These are phyloP conservation scores for Graphilbum sp. DNA, from an alignment of 2,329 filamentous ascomycete genomes.

Conservation along the genomic window DNA sequence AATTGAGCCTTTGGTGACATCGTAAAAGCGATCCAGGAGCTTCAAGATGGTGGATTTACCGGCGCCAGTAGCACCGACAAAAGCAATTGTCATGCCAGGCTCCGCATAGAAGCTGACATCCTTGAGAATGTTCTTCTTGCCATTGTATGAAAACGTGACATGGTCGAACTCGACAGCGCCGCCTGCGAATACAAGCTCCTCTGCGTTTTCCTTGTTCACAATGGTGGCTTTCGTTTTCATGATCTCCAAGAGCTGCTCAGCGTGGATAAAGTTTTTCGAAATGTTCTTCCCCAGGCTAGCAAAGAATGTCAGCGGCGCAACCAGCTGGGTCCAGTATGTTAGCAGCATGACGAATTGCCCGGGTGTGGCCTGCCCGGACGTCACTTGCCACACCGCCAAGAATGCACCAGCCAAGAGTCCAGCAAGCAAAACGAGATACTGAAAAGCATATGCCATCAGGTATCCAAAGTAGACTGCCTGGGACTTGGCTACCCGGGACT, in stretches of 20 bases:
- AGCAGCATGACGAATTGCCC: constrained; percentile 56
- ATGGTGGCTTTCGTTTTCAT: constrained; percentile 41
- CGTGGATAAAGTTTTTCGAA: constrained; percentile 39
- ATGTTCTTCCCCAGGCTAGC: constrained; percentile 37
- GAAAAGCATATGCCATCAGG: constrained; percentile 35
- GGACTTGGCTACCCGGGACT: constrained; percentile 19
- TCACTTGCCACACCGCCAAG: constrained; percentile 49
- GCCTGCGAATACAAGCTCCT: constrained; percentile 30
- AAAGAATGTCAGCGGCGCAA: constrained; percentile 56
- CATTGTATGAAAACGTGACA: constrained; percentile 43
- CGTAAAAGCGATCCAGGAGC: constrained; percentile 43
- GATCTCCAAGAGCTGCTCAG: constrained; percentile 39
- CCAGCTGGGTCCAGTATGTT: constrained; percentile 60
- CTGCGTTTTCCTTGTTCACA: constrained; percentile 32
- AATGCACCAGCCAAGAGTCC: constrained; percentile 50
- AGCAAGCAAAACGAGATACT: constrained; percentile 48
- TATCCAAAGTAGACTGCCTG: constrained; percentile 27
- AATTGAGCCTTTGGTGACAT: constrained; percentile 35
- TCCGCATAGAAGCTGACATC: constrained; percentile 32
- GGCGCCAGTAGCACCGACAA: constrained; percentile 43
- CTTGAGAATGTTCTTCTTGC: constrained; percentile 40
- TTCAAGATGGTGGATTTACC: constrained; percentile 43
- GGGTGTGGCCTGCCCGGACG: constrained; percentile 38
- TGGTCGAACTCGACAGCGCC: constrained; percentile 37
- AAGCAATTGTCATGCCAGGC: constrained; percentile 38